These are phyloP conservation scores for Paratinospora sagittata DNA, from an alignment of 164 flowering plant species.

Conservation along the genomic window DNA sequence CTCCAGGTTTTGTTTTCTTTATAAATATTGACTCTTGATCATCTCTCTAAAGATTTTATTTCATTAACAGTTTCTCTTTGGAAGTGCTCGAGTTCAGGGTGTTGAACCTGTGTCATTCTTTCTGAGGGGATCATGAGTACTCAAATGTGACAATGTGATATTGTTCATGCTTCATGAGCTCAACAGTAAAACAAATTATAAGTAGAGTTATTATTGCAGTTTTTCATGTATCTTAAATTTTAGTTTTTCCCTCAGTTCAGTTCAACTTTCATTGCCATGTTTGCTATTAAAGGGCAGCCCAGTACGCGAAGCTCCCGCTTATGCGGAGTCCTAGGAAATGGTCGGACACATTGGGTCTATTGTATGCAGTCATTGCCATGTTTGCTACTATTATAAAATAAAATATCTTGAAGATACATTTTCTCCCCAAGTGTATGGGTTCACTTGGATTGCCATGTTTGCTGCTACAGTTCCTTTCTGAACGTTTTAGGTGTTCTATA, in stretches of 20 bases:
- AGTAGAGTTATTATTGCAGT: too few relatives aligned
- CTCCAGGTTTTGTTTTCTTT: slow-evolving; percentile 43
- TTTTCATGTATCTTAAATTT: too few relatives aligned
- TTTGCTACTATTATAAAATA: too few relatives aligned
- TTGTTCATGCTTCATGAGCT: neutral
- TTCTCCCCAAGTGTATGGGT: too few relatives aligned
- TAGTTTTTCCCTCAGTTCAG: too few relatives aligned
- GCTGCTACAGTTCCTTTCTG: neutral
- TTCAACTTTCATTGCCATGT: too few relatives aligned
- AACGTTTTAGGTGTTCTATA: neutral
- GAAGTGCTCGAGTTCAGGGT: neutral
- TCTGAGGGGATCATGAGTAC: neutral
- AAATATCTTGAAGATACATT: too few relatives aligned
- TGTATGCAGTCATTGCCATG: too few relatives aligned
- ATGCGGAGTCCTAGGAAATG: too few relatives aligned
- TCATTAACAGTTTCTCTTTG: neutral
- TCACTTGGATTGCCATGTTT: neutral
- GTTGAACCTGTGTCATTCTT: neutral
- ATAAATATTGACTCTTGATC: neutral
- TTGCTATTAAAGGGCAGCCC: too few relatives aligned
- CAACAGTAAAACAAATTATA: neutral
- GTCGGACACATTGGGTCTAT: too few relatives aligned
- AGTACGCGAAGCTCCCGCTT: too few relatives aligned
- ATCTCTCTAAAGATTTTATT: neutral
- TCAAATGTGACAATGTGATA: neutral